phyloP scores from a whole-genome alignment of 202 grass and related monocot species.

The Carex sylvatica region DNA sequence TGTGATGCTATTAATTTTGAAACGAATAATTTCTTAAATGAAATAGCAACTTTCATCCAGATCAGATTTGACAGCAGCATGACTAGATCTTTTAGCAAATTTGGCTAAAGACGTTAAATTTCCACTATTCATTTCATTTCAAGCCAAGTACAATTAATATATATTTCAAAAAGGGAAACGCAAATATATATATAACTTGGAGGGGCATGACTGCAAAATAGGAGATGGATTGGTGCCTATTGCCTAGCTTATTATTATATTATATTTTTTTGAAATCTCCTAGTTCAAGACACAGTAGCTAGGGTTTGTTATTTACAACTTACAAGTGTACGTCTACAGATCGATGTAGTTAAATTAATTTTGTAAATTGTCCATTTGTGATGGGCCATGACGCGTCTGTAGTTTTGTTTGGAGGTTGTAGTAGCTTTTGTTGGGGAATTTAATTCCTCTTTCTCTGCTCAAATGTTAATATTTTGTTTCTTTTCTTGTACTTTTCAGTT shows the following conservation, averaged over 20 bases:
- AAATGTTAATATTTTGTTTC: background rate
- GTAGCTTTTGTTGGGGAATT: conserved; percentile 33
- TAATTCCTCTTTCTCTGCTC: background rate
- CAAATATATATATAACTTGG: background rate
- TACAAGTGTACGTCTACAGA: background rate
- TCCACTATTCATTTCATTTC: background rate
- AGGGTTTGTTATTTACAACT: conserved; percentile 7
- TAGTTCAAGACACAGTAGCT: background rate
- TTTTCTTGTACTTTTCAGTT: conserved; percentile 1
- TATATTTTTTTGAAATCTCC: background rate
- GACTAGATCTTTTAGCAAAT: background rate
- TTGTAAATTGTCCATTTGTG: conserved; percentile 3
- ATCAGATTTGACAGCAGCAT: background rate
- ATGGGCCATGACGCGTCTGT: background rate
- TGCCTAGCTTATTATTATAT: background rate
- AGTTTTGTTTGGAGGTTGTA: conserved; percentile 15
- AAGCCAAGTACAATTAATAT: background rate
- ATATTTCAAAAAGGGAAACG: background rate
- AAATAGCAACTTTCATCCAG: conserved; percentile 13
- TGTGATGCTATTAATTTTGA: background rate
- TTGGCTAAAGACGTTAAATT: background rate
- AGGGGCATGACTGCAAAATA: background rate
- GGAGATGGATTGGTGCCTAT: background rate
- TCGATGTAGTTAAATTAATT: conserved; percentile 6
- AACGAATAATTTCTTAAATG: background rate